Conservation (phyloP, 345 rosid species). For the Boechera retrofracta region DNA sequence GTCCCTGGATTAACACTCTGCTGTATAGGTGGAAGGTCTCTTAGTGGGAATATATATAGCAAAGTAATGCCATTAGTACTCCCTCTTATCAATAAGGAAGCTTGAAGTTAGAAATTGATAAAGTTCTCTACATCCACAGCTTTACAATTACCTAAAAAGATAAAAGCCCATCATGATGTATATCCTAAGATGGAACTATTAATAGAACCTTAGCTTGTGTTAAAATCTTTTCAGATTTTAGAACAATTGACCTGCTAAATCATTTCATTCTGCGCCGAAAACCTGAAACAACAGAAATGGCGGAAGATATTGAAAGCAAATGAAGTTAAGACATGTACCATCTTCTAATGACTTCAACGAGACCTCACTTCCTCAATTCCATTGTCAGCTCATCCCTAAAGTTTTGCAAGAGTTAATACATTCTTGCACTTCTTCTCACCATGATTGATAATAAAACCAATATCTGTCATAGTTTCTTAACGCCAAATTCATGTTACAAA, state of each 20-base stretch:
- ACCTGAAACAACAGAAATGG: conserved; percentile 33
- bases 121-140: conserved; percentile 62
- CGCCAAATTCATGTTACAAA: background rate
- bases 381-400: background rate
- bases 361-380: background rate
- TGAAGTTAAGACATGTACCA: background rate
- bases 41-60: background rate
- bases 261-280: background rate
- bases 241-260: background rate
- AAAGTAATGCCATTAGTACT: conserved; percentile 28
- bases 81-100: conserved; percentile 47
- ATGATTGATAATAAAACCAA: conserved; percentile 12
- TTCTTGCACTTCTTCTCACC: background rate
- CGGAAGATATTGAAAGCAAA: conserved; percentile 16
- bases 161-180: background rate
- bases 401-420: background rate
- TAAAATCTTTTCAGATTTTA: background rate
- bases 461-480: background rate
- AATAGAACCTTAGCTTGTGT: background rate
- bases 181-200: background rate
- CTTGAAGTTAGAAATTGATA: conserved; percentile 68
- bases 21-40: background rate
- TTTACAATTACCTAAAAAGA: background rate
- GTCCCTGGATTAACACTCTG: conserved; percentile 59
- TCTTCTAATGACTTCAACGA: background rate